phyloP scores from a whole-genome alignment of 352 stramenopile genomes.

The Phytophthora podocarpi region DNA sequence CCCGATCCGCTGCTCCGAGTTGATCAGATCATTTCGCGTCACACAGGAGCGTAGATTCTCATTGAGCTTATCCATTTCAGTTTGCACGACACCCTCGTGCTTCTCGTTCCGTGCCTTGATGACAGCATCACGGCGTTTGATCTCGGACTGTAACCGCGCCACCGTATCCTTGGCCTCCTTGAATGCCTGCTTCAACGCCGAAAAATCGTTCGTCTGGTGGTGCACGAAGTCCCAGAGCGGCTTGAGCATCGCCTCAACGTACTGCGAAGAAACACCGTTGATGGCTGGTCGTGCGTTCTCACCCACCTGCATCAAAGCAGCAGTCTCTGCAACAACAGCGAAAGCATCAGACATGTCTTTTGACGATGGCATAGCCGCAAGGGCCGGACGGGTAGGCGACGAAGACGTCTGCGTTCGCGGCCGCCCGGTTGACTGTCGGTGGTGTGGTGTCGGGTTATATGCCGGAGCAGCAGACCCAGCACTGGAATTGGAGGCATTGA shows the following conservation, averaged over 20 bases:
- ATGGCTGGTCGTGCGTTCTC: background rate
- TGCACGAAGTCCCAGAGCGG: slow-evolving; percentile 81
- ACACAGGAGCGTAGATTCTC: slow-evolving; percentile 72
- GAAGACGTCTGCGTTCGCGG: slow-evolving; percentile 29
- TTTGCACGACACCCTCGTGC: slow-evolving; percentile 70
- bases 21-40: slow-evolving; percentile 82
- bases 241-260: slow-evolving; percentile 52
- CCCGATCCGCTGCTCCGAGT: slow-evolving; percentile 70
- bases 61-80: slow-evolving; percentile 82
- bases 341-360: slow-evolving; percentile 35
- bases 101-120: slow-evolving; percentile 81
- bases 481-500: slow-evolving; percentile 54
- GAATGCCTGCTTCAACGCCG: slow-evolving; percentile 60
- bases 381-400: slow-evolving; percentile 6
- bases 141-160: slow-evolving; percentile 71
- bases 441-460: slow-evolving; percentile 59
- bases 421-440: slow-evolving; percentile 55
- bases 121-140: slow-evolving; percentile 81
- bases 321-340: slow-evolving; percentile 22
- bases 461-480: background rate
- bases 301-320: slow-evolving; percentile 15
- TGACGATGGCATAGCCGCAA: slow-evolving; percentile 23
- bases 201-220: slow-evolving; percentile 79
- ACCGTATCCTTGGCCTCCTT: slow-evolving; percentile 80
- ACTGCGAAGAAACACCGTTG: slow-evolving; percentile 20